Percentiles rank a stretch among this genome's conserved stretches.
Evolutionary conservation across 1,284 basidiomycete genomes (phyloP).

Genomic region (Rhodotorula sp.): DNA sequence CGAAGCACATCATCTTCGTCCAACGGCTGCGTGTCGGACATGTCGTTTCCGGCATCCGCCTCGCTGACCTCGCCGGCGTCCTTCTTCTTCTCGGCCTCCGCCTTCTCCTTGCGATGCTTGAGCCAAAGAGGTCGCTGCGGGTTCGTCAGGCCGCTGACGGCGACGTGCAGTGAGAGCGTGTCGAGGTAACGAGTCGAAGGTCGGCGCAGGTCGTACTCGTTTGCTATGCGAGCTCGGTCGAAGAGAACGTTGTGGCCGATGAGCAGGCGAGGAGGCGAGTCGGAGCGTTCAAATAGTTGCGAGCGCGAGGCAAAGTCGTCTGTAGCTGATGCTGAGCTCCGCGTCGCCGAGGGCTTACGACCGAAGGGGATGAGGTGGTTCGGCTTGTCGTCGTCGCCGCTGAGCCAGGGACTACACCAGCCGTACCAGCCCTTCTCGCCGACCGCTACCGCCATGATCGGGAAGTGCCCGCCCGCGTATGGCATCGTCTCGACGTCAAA

Average conservation of each 20-base stretch:
- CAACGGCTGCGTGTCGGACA: background rate
- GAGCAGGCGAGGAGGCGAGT: conserved; percentile 61
- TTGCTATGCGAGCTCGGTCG: conserved; percentile 77
- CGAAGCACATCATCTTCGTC: background rate
- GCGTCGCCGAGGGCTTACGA: conserved; percentile 45
- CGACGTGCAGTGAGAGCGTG: conserved; percentile 93
- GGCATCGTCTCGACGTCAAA: conserved; percentile 97
- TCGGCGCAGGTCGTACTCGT: conserved; percentile 75
- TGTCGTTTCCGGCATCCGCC: conserved; percentile 48
- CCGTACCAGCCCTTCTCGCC: conserved; percentile 85
- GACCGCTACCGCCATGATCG: conserved; percentile 87
- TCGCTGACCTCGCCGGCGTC: conserved; percentile 42
- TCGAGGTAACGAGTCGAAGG: conserved; percentile 83
- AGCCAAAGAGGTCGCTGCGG: conserved; percentile 93
- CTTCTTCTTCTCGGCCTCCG: background rate
- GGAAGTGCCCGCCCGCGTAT: conserved; percentile 66
- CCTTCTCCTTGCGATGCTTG: conserved; percentile 59
- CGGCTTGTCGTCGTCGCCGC: conserved; percentile 63
- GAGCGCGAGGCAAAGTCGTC: conserved; percentile 40
- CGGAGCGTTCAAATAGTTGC: conserved; percentile 22
- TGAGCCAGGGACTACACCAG: conserved; percentile 93
- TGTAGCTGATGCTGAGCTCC: conserved; percentile 18
- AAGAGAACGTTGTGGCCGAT: conserved; percentile 96
- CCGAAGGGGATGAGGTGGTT: conserved; percentile 78
- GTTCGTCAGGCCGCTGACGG: conserved; percentile 90